Percentiles rank a stretch among this genome's conserved stretches.
phyloP scores from a whole-genome alignment of 345 rosid species.

The Physaria fendleri region DNA sequence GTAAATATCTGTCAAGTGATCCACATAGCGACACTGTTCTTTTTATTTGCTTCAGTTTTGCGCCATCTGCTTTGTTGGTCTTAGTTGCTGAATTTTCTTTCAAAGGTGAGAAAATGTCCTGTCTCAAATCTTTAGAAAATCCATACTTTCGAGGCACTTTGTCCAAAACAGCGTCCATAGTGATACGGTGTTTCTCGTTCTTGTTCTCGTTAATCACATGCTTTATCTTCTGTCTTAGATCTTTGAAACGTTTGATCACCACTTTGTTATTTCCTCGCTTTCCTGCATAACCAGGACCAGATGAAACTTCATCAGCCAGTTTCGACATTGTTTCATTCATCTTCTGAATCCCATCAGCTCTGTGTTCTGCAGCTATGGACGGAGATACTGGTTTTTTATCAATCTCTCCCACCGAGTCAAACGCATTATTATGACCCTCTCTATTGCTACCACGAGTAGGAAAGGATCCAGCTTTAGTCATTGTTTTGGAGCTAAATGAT shows the following conservation, averaged over 20 bases:
- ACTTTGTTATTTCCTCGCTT: constrained; percentile 34
- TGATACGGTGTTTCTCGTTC: constrained; percentile 58
- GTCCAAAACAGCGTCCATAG: constrained; percentile 79
- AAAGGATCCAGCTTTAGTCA: constrained; percentile 40
- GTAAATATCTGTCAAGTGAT: constrained; percentile 58
- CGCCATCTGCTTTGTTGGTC: constrained; percentile 20
- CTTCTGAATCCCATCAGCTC: constrained; percentile 31
- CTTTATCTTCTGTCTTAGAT: constrained; percentile 59
- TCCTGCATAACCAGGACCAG: constrained; percentile 33
- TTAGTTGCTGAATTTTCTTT: constrained; percentile 18
- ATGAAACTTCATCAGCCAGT: constrained; percentile 21
- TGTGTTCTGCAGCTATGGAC: constrained; percentile 28
- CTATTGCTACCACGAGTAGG: constrained; percentile 30
- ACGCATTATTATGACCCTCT: constrained; percentile 20
- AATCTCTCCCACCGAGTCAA: constrained; percentile 14
- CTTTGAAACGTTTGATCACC: constrained; percentile 52
- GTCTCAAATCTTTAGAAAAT: constrained; percentile 48
- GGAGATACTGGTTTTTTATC: constrained; percentile 29
- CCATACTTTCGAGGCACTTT: constrained; percentile 58
- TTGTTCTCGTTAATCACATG: constrained; percentile 51
- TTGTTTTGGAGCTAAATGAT: constrained; percentile 24
- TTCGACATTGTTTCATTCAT: constrained; percentile 25
- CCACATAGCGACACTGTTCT: constrained; percentile 53
- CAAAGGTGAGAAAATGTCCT: constrained; percentile 30
- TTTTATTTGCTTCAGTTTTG: constrained; percentile 23